Conservation (phyloP, 2,329 filamentous ascomycete genomes). For the Aureobasidium sp. region DNA sequence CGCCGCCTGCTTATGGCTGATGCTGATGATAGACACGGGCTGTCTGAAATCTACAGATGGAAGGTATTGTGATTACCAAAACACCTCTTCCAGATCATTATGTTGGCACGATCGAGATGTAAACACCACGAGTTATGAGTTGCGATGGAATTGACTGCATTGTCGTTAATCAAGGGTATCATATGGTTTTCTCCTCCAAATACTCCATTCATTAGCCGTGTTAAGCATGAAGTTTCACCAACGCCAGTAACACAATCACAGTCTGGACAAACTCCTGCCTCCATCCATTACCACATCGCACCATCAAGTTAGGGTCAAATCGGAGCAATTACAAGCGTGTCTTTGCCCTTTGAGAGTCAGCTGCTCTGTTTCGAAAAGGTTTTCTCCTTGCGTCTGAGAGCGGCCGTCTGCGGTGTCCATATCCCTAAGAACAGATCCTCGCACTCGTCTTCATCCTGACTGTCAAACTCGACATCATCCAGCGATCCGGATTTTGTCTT, state of each 20-base stretch:
- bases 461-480: conserved; percentile 52
- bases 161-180: neutral
- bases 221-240: no score
- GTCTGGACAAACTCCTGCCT: neutral
- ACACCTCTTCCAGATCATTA: no score
- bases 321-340: neutral
- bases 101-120: neutral
- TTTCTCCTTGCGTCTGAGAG: conserved; percentile 36
- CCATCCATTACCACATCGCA: neutral
- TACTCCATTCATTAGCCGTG: no score
- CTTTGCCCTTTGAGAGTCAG: conserved; percentile 1
- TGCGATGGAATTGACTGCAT: neutral
- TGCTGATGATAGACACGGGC: neutral
- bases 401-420: conserved; percentile 52
- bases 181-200: neutral
- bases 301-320: neutral
- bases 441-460: conserved; percentile 60
- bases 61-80: neutral
- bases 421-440: conserved; percentile 58
- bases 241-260: neutral
- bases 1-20: conserved; percentile 4
- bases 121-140: neutral
- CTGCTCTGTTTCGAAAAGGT: conserved; percentile 18
- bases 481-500: conserved; percentile 13
- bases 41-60: neutral